phyloP scores from a whole-genome alignment of 2,329 filamentous ascomycete species.

The Verticillium klebahnii region DNA sequence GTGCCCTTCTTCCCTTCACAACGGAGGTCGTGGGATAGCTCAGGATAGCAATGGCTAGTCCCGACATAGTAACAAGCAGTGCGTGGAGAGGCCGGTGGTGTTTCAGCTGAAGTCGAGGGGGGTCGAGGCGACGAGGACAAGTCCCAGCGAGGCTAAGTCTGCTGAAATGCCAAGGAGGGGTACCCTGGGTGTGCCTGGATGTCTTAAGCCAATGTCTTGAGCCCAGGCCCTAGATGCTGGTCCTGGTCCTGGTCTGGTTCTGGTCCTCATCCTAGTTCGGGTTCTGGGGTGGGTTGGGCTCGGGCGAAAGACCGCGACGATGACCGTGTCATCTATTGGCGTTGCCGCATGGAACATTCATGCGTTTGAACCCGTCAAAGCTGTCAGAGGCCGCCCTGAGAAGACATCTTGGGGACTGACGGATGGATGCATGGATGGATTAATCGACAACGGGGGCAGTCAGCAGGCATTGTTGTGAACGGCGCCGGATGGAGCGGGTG shows the following conservation, averaged over 20 bases:
- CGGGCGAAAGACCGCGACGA: background rate
- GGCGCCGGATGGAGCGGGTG: no score
- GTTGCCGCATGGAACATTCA: slow-evolving; percentile 2
- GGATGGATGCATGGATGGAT: background rate
- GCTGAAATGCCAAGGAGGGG: background rate
- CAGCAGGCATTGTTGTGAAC: background rate
- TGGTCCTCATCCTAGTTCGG: background rate
- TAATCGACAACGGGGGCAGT: background rate
- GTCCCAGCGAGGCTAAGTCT: background rate
- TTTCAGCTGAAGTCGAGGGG: slow-evolving; percentile 4
- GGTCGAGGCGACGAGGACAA: background rate
- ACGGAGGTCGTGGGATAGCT: background rate
- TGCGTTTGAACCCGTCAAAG: slow-evolving; percentile 4
- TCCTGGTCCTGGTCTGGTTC: background rate
- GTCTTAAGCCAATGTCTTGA: background rate
- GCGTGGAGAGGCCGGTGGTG: slow-evolving; percentile 2
- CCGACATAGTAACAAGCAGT: background rate
- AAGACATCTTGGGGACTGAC: background rate
- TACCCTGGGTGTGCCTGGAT: background rate
- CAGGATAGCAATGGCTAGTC: background rate
- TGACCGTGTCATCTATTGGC: background rate
- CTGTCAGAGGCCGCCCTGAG: background rate
- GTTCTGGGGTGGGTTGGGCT: background rate
- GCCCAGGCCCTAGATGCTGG: background rate
- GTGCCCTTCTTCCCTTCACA: background rate